Percentiles rank a stretch among this genome's conserved stretches.
Conservation (phyloP, 306 rosid species). For the Prunus armeniaca region DNA sequence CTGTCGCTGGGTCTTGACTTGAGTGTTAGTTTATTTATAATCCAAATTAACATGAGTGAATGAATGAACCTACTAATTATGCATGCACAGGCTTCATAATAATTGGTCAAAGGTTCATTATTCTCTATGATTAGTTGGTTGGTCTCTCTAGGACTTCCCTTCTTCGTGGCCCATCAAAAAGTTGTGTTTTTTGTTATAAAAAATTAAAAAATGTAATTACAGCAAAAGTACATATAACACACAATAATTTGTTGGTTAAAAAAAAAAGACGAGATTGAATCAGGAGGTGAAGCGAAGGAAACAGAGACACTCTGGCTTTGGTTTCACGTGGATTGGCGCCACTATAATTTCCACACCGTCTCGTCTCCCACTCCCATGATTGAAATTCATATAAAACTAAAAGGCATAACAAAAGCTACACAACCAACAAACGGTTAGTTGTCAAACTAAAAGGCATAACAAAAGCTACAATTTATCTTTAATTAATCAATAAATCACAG, state of each 20-base stretch:
- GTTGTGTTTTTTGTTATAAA: neutral
- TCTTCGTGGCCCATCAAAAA: constrained; percentile 9
- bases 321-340: constrained; percentile 51
- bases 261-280: constrained; percentile 21
- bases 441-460: neutral
- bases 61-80: neutral
- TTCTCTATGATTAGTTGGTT: neutral
- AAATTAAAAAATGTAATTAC: too few relatives aligned
- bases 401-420: neutral
- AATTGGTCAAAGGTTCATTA: constrained; percentile 7
- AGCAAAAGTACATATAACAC: neutral
- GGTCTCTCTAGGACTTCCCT: neutral
- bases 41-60: neutral
- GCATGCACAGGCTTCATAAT: neutral
- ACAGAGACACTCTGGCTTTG: constrained; percentile 20
- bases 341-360: constrained; percentile 51
- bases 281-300: constrained; percentile 36
- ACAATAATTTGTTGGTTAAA: neutral
- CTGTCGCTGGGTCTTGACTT: neutral
- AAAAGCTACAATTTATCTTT: constrained; percentile 38
- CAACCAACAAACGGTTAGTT: neutral
- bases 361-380: constrained; percentile 20
- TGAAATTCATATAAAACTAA: constrained; percentile 15
- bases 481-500: constrained; percentile 35
- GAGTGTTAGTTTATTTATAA: neutral